Conservation (phyloP, 2,329 filamentous ascomycete species). For the Colletotrichum horii region DNA sequence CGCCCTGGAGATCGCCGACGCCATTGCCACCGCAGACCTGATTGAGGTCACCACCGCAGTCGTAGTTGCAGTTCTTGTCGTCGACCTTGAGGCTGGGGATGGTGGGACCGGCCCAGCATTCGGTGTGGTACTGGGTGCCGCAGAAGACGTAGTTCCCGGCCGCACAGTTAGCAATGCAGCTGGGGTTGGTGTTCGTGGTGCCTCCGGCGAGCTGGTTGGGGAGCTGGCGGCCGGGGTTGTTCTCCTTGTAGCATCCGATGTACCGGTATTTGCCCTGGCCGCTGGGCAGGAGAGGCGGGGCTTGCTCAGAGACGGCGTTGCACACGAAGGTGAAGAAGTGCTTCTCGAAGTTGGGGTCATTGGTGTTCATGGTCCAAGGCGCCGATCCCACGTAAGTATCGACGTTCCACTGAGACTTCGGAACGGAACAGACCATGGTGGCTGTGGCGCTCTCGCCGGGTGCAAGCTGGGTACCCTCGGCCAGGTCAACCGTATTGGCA, state of each 20-base stretch:
- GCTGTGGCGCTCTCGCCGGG: conserved; percentile 58
- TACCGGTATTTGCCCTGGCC: conserved; percentile 57
- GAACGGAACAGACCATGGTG: conserved; percentile 58
- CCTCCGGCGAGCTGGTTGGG: conserved; percentile 20
- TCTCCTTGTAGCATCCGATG: conserved; percentile 60
- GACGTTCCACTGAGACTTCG: conserved; percentile 62
- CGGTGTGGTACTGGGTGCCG: conserved; percentile 52
- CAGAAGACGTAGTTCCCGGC: conserved; percentile 44
- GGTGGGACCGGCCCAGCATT: conserved; percentile 60
- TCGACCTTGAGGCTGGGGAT: conserved; percentile 49
- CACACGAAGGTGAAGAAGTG: conserved; percentile 58
- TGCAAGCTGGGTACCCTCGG: conserved; percentile 56
- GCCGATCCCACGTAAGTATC: conserved; percentile 53
- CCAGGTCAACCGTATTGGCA: conserved; percentile 61
- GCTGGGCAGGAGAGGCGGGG: conserved; percentile 48
- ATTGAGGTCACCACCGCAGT: conserved; percentile 53
- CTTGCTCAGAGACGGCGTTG: conserved; percentile 56
- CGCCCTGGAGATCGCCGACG: conserved; percentile 31
- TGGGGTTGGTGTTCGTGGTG: no score
- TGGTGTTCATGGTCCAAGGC: conserved; percentile 62
- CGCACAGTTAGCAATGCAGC: conserved; percentile 50
- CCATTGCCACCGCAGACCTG: conserved; percentile 61
- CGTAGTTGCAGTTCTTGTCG: conserved; percentile 55
- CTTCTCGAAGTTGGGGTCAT: conserved; percentile 57
- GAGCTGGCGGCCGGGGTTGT: conserved; percentile 59